Percentiles rank a stretch among this genome's conserved stretches.
Evolutionary conservation across 2,329 filamentous ascomycete genomes (phyloP).

Genomic region (Penicillium sp.): DNA sequence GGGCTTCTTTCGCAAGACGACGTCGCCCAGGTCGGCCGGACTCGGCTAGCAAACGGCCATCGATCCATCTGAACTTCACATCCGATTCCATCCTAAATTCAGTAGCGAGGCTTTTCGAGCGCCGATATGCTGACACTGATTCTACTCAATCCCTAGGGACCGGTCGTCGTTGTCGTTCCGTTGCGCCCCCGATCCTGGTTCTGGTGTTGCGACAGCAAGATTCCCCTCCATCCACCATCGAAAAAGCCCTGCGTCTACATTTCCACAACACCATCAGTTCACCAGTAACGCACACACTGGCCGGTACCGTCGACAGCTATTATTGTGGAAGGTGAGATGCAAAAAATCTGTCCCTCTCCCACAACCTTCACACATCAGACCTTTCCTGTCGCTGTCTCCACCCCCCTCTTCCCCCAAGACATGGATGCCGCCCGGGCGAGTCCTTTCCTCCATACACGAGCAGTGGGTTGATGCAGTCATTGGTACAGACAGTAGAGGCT

Average conservation of each 20-base stretch:
- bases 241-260: conserved; percentile 19
- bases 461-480: conserved; percentile 31
- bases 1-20: conserved; percentile 16
- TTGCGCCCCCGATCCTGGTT: conserved; percentile 34
- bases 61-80: conserved; percentile 11
- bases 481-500: conserved; percentile 26
- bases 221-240: conserved; percentile 29
- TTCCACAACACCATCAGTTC: conserved; percentile 25
- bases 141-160: conserved; percentile 22
- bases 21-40: conserved; percentile 28
- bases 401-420: conserved; percentile 11
- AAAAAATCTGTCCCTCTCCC: conserved; percentile 22
- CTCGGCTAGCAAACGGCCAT: conserved; percentile 21
- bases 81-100: conserved; percentile 13
- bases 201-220: conserved; percentile 33
- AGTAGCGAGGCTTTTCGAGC: conserved; percentile 11
- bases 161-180: conserved; percentile 22
- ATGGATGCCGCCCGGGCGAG: conserved; percentile 20
- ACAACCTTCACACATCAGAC: conserved; percentile 17
- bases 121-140: conserved; percentile 23
- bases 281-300: conserved; percentile 29
- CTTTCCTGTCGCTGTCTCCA: conserved; percentile 15
- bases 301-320: conserved; percentile 21
- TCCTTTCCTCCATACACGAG: conserved; percentile 21
- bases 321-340: conserved; percentile 36